Base-by-base conservation (phyloP, 2,329 filamentous ascomycete genomes). In the Cladosporium sp. region DNA sequence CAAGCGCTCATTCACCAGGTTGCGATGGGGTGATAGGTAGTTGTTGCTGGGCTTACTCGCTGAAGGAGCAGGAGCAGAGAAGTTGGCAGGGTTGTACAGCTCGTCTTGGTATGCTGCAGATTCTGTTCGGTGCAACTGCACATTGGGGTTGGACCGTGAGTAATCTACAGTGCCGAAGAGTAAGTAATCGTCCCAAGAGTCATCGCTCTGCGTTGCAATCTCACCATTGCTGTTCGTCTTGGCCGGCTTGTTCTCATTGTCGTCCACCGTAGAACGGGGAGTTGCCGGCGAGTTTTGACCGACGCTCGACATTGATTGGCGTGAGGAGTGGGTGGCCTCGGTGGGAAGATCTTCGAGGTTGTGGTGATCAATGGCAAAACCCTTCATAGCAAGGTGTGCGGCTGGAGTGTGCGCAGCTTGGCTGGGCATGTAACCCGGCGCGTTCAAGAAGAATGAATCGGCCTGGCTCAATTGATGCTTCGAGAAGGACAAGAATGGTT, bases 81-180 rank as follows among this genome's bases (percentile, higher is more conserved):
- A 83, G 67, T 88, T 88, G 71, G 83, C 85, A 0, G 90, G 89
- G 71, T 89, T 93, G 82, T 91, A 96, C 0, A 96, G 84, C 77
- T 95, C 92, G 76, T 97, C 93, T 72, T 88, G 85, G 74, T 91
- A 94, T 59, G 92, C 85, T 74, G 96, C 92, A 21, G 92, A 94
- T 80, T 95, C 92, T 0, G 93, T 95, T 65, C 92, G 86, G 71
- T 73, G 74, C 8, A 78, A 70, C 65, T 93, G 89, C 69, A 96
- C 85, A 78, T 94, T 59, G 29, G 93, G 90, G 69, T 86, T 76
- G 21, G 66, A 40, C 60, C 77, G 77, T 68, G 75, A 71, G 66
- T 76, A 84, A 79, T 87, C 84, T 88, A 83, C 72, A 78, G 81
- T 77, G 74, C 81, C 78, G 77, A 83, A 80, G 75, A 80, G 89